Evolutionary conservation across 1,284 basidiomycete species (phyloP).

Genomic region (Coniophora puteana): DNA sequence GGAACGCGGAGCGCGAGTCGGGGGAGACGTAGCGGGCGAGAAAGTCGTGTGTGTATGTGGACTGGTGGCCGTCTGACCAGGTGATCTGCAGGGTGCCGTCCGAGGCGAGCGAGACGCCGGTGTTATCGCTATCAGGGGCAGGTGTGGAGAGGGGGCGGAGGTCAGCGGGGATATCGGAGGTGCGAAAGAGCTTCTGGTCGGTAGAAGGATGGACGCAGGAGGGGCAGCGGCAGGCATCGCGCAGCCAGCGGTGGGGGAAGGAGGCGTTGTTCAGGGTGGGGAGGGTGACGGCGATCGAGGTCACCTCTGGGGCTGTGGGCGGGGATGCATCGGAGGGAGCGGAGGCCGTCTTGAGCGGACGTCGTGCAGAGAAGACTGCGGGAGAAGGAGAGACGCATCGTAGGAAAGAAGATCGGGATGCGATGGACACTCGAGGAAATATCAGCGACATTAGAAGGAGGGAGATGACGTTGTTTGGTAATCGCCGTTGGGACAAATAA

Average conservation of each 20-base stretch:
- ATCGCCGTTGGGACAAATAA: too few species aligned
- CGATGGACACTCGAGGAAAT: too few species aligned
- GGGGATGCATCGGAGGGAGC: background rate
- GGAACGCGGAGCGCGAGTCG: conserved; percentile 30
- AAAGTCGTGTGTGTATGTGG: conserved; percentile 47
- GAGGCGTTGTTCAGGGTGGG: conserved; percentile 34
- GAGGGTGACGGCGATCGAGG: conserved; percentile 13
- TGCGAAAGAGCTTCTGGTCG: conserved; percentile 71
- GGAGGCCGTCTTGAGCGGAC: too few species aligned
- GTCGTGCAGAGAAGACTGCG: too few species aligned
- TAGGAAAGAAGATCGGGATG: too few species aligned
- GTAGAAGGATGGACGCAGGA: conserved; percentile 72
- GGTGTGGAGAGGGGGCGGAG: conserved; percentile 37
- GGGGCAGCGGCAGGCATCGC: conserved; percentile 43
- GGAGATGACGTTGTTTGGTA: too few species aligned
- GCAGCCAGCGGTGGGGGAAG: conserved; percentile 49
- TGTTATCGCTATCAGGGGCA: conserved; percentile 22
- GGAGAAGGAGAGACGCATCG: too few species aligned
- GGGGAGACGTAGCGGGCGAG: conserved; percentile 44
- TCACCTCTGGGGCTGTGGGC: background rate
- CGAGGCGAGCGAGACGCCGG: conserved; percentile 33
- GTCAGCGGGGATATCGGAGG: conserved; percentile 57
- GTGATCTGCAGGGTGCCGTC: conserved; percentile 46
- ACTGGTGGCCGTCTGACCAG: conserved; percentile 60
- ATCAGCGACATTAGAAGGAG: too few species aligned